phyloP scores from a whole-genome alignment of 2,329 filamentous ascomycete genomes.

The Calonectria henricotiae region DNA sequence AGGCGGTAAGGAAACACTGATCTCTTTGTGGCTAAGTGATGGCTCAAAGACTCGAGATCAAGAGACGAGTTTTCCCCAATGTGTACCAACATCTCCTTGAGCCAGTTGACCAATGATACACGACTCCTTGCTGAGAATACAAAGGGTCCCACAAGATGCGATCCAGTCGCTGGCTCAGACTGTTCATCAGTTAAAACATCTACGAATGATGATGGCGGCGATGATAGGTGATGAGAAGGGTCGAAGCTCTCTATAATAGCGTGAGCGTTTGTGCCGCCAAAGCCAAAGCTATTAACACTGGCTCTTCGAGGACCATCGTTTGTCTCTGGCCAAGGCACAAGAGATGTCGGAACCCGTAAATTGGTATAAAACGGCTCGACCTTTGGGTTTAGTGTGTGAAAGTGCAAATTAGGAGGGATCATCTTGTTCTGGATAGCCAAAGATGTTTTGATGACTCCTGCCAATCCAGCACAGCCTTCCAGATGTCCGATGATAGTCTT shows the following conservation, averaged over 20 bases:
- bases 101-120: not conserved
- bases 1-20: not conserved
- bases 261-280: slow-evolving; percentile 64
- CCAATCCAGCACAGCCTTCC: slow-evolving; percentile 50
- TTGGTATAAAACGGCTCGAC: slow-evolving; percentile 49
- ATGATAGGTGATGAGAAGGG: not conserved
- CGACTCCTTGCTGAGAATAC: not conserved
- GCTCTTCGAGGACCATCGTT: slow-evolving; percentile 36
- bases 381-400: slow-evolving; percentile 52
- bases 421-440: slow-evolving; percentile 42
- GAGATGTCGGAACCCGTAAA: slow-evolving; percentile 44
- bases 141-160: not conserved
- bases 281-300: slow-evolving; percentile 58
- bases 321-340: slow-evolving; percentile 46
- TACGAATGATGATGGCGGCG: no score
- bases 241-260: slow-evolving; percentile 55
- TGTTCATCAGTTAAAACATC: no score
- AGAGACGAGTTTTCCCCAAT: not conserved
- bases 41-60: not conserved
- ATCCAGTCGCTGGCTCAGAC: no score
- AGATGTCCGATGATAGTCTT: slow-evolving; percentile 52
- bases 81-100: not conserved
- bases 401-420: slow-evolving; percentile 54
- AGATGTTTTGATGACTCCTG: slow-evolving; percentile 43
- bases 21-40: not conserved